Conservation (phyloP, 352 stramenopile genomes). For the Thraustotheca clavata region DNA sequence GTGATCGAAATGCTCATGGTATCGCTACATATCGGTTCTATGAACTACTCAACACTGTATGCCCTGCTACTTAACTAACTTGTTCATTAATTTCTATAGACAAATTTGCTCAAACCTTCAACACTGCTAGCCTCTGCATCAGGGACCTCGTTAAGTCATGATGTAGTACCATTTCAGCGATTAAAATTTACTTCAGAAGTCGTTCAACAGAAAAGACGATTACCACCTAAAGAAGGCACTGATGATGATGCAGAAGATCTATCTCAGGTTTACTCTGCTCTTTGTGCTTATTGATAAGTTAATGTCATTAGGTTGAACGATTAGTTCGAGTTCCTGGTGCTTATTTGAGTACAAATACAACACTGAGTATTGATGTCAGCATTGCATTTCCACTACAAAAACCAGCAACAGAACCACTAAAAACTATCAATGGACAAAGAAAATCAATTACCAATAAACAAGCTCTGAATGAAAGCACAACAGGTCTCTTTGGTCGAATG, state of each 20-base stretch:
- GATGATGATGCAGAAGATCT: constrained; percentile 21
- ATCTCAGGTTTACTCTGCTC: neutral
- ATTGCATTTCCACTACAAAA: constrained; percentile 33
- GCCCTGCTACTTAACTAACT: neutral
- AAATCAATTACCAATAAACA: no score
- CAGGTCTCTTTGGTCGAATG: constrained; percentile 51
- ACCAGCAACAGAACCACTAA: neutral
- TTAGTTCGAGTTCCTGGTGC: constrained; percentile 47
- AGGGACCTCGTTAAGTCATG: no score
- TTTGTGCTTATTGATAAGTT: neutral
- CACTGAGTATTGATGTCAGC: constrained; percentile 33
- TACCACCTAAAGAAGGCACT: constrained; percentile 33
- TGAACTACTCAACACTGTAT: constrained; percentile 38
- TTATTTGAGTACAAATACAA: constrained; percentile 36
- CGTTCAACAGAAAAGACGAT: constrained; percentile 41
- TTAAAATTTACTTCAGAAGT: constrained; percentile 48
- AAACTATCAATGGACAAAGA: neutral
- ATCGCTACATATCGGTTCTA: constrained; percentile 44
- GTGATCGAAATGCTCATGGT: constrained; percentile 46
- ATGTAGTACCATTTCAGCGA: constrained; percentile 27
- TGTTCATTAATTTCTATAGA: neutral
- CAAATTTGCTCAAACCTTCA: constrained; percentile 23
- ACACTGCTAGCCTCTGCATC: constrained; percentile 19
- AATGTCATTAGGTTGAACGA: constrained; percentile 34
- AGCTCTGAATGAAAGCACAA: no score